Evolutionary conservation across 208 protist genomes (phyloP), one percentile per base, ranked within the genome.

Genomic region (Leishmania braziliensis): DNA sequence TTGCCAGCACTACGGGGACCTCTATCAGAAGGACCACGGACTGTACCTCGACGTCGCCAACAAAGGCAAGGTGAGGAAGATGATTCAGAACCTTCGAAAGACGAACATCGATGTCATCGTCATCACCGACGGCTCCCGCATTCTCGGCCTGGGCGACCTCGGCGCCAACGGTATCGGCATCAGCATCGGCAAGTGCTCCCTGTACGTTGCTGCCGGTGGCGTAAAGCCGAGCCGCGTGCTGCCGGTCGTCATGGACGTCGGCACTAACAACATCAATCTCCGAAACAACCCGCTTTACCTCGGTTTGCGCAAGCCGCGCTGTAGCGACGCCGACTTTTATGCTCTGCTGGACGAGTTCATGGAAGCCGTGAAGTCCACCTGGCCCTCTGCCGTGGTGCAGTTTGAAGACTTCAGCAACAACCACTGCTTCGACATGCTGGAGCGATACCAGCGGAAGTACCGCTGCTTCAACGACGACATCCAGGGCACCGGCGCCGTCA

Each of bases 391-490:
- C 51, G 86, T 95, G 33, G 78, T 99, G 23, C 97, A 99, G 95
- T 99, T 99, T 73, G 98, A 99, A 89, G 98, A 99, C 90, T 99
- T 99, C 84, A 91, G 88, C 74, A 99, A 96, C 86, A 92, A 95
- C 83, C 92, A 99, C 86, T 97, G 94, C 82, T 99, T 99, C 83
- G 88, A 93, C 51, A 91, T 99, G 56, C 91, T 99, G 12, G 93
- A 98, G 78, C 85, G 90, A 75, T 99, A 99, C 89, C 88, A 96
- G 70, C 86, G 98, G 75, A 91, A 93, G 84, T 91, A 95, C 81
- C 88, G 94, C 75, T 98, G 94, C 88, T 99, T 99, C 94, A 99
- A 99, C 87, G 98, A 99, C 80, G 98, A 99, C 91, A 99, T 99
- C 72, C 98, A 99, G 91, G 98, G 98, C 82, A 99, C 98, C 50